Conservation (phyloP, 257 asterid species). For the Avicennia marina region DNA sequence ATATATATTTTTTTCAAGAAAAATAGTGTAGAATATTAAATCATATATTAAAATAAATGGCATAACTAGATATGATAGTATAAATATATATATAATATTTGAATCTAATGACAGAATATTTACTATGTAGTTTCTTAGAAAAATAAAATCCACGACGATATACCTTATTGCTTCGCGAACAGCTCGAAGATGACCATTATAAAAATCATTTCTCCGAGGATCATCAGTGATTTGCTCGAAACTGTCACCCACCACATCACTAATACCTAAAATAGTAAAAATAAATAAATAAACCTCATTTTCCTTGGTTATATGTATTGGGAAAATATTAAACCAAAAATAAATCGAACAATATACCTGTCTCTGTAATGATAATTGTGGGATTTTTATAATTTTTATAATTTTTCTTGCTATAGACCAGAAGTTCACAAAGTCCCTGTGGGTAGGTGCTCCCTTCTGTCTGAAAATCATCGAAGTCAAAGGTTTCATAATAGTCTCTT, state of each 20-base stretch:
- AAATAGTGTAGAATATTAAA: too few species aligned
- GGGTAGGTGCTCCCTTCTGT: slow-evolving; percentile 28
- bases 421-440: slow-evolving; percentile 35
- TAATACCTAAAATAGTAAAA: slow-evolving; percentile 14
- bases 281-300: too few species aligned
- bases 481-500: too few species aligned
- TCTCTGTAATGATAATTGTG: slow-evolving; percentile 29
- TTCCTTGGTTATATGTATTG: too few species aligned
- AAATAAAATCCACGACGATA: neutral
- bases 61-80: too few species aligned
- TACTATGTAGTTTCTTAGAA: too few species aligned
- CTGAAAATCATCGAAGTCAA: too few species aligned
- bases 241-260: slow-evolving; percentile 6
- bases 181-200: slow-evolving; percentile 31
- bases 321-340: too few species aligned
- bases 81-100: too few species aligned
- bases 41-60: too few species aligned
- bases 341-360: slow-evolving; percentile 14
- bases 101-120: too few species aligned
- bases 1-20: too few species aligned
- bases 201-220: slow-evolving; percentile 27
- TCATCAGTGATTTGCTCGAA: slow-evolving; percentile 12
- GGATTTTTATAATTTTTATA: slow-evolving; percentile 41
- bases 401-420: slow-evolving; percentile 28
- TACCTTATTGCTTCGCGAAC: slow-evolving; percentile 30